Evolutionary conservation across 345 rosid species (phyloP).

Genomic region (Combretum micranthum): DNA sequence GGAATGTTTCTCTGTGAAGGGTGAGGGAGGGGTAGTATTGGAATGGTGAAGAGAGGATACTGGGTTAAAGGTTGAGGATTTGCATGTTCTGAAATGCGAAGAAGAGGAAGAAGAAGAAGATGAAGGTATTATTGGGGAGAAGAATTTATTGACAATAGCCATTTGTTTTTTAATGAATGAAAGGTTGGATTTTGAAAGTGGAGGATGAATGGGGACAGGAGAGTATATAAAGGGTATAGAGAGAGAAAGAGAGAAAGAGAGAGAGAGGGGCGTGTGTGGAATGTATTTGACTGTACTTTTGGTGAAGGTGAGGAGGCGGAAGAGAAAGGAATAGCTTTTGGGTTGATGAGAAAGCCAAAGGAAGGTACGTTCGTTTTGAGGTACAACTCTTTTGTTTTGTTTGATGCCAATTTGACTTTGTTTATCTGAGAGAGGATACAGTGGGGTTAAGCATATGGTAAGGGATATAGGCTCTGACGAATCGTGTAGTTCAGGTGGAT

Average conservation of each 20-base stretch:
- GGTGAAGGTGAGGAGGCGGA: constrained; percentile 15
- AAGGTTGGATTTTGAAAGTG: not conserved
- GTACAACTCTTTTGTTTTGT: too few relatives aligned
- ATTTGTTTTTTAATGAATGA: constrained; percentile 2
- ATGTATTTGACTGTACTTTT: not conserved
- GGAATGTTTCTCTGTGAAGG: constrained; percentile 71
- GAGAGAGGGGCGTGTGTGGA: not conserved
- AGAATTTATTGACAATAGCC: constrained; percentile 12
- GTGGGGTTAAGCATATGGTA: too few relatives aligned
- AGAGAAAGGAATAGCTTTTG: constrained; percentile 8
- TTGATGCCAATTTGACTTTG: too few relatives aligned
- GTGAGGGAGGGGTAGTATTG: constrained; percentile 32
- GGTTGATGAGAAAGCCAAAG: constrained; percentile 3
- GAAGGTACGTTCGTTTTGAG: too few relatives aligned
- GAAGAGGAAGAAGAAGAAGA: constrained; percentile 14
- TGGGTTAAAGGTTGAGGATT: constrained; percentile 7
- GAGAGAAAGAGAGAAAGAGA: not conserved
- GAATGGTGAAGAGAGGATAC: constrained; percentile 28
- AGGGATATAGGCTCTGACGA: too few relatives aligned
- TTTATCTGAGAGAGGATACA: too few relatives aligned
- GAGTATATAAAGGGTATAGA: constrained; percentile 5
- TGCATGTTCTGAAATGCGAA: constrained; percentile 13
- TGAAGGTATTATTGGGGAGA: not conserved
- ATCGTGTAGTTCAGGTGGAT: too few relatives aligned
- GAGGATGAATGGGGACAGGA: constrained; percentile 6